A percentile compares a stretch with the other conserved stretches of the same genome.
Evolutionary conservation across 768 basidiomycete genomes (phyloP).

Genomic region (Rossbeevera mucosa): DNA sequence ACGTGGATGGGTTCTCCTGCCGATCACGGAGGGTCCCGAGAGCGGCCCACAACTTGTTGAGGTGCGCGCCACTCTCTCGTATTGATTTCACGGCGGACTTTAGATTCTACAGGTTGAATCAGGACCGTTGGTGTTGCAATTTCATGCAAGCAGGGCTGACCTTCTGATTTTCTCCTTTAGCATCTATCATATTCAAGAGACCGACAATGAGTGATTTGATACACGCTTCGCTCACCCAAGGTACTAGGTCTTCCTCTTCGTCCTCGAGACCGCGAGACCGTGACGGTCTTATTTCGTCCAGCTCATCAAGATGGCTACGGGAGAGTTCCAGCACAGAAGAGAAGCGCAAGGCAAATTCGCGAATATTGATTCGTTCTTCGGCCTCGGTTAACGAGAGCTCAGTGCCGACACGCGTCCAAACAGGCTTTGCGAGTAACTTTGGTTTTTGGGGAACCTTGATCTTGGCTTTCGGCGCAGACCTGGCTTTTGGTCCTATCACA

Average conservation of each 20-base stretch:
- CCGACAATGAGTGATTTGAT: conserved; percentile 59
- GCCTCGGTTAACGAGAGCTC: conserved; percentile 43
- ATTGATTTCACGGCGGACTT: conserved; percentile 48
- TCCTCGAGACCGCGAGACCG: conserved; percentile 34
- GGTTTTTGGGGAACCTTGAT: conserved; percentile 28
- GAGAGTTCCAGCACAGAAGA: conserved; percentile 44
- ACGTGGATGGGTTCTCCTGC: conserved; percentile 17
- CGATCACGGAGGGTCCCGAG: conserved; percentile 46
- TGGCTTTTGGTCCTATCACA: conserved; percentile 15
- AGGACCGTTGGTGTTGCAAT: not conserved
- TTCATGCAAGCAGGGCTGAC: conserved; percentile 10
- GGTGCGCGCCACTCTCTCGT: conserved; percentile 47
- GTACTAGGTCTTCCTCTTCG: conserved; percentile 33
- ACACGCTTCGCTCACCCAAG: conserved; percentile 66
- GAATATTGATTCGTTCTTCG: conserved; percentile 61
- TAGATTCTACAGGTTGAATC: conserved; percentile 7
- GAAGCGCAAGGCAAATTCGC: conserved; percentile 73
- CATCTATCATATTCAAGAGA: conserved; percentile 51
- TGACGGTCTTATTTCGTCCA: conserved; percentile 49
- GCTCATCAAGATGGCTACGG: conserved; percentile 55
- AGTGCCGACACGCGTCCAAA: conserved; percentile 50
- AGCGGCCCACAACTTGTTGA: conserved; percentile 60
- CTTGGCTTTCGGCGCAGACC: conserved; percentile 18
- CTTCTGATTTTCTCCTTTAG: conserved; percentile 37
- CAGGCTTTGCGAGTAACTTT: conserved; percentile 41